Base-by-base conservation (phyloP, 2,329 filamentous ascomycete genomes). In the Phialocephala subalpina region DNA sequence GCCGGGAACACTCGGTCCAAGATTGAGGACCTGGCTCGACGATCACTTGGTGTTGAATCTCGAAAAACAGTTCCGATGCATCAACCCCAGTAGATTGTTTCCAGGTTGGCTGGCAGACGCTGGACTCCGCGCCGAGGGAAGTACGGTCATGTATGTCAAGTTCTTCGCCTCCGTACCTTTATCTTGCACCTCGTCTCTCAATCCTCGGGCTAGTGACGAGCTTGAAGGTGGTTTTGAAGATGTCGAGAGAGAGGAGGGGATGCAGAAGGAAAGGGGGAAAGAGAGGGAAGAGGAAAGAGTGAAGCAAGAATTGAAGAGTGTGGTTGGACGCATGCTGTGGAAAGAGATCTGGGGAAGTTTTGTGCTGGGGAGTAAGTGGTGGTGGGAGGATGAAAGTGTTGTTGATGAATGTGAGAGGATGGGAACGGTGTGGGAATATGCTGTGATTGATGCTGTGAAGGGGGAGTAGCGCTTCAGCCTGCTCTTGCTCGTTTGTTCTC, bases 1-100 rank as follows among this genome's bases (percentile, higher is more conserved):
- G 0, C 78, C 83, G 3, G 77, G 80, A 1, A 87, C 84, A 0
- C 79, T 87, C 27, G 90, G 90, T 0, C 87, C 86, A 0, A 78
- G 79, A 1, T 78, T 92, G 73, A 80, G 84, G 40, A 75, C 79
- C 0, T 92, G 90, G 90, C 79, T 92, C 2, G 86, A 90, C 52
- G 81, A 85, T 3, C 81, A 90, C 60, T 79, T 92, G 0, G 75
- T 90, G 1, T 75, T 85, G 7, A 89, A 88, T 64, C 77, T 92
- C 0, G 86, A 89, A 72, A 80, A 81, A 25, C 79, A 83, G 18
- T 89, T 86, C 63, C 83, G 86, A 9, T 90, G 87, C 70, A 83
- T 82, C 5, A 87, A 84, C 61, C 90, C 90, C 0, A 86, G 82
- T 42, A 82, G 82, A 11, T 77, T 87, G 1, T 84, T 92, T 49